phyloP scores from a whole-genome alignment of 1,139 yeast species.

The Suhomyces chickasaworum region DNA sequence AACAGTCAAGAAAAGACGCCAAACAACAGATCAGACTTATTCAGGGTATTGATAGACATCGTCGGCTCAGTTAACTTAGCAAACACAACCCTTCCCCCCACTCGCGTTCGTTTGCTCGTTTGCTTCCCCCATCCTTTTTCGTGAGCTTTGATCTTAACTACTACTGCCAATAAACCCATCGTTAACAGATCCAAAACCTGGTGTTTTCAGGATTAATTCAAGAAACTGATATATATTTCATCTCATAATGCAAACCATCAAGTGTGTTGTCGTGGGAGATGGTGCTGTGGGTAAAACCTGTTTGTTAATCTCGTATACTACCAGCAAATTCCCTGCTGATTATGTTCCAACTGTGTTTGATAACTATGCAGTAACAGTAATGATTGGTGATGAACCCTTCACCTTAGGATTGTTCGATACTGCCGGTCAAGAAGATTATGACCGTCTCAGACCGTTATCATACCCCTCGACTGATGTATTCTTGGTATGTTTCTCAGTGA shows the following conservation, averaged over 20 bases:
- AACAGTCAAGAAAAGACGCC: conserved; percentile 14
- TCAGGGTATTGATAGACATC: conserved; percentile 8
- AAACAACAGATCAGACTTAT: conserved; percentile 12
- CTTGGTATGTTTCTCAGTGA: conserved; percentile 90
- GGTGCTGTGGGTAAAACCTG: conserved; percentile 86
- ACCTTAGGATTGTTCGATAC: conserved; percentile 96
- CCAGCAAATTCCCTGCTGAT: conserved; percentile 92
- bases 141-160: not conserved
- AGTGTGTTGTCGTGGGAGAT: conserved; percentile 96
- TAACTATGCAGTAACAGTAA: conserved; percentile 96
- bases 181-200: conserved; percentile 1
- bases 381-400: conserved; percentile 98
- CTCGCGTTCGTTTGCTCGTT: conserved; percentile 4
- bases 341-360: conserved; percentile 95
- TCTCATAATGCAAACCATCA: conserved; percentile 72
- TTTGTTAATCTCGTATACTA: conserved; percentile 76
- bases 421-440: conserved; percentile 99
- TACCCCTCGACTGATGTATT: conserved; percentile 97
- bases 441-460: conserved; percentile 91
- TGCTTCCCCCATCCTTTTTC: not conserved
- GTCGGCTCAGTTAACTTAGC: conserved; percentile 4
- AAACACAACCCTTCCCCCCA: not conserved
- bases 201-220: conserved; percentile 5
- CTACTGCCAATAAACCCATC: not conserved
- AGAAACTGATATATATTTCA: not conserved